Percentiles rank a stretch among this genome's conserved stretches.
These are phyloP conservation scores for Neurospora sp. DNA, from an alignment of 495 filamentous ascomycete species.

Conservation along the genomic window DNA sequence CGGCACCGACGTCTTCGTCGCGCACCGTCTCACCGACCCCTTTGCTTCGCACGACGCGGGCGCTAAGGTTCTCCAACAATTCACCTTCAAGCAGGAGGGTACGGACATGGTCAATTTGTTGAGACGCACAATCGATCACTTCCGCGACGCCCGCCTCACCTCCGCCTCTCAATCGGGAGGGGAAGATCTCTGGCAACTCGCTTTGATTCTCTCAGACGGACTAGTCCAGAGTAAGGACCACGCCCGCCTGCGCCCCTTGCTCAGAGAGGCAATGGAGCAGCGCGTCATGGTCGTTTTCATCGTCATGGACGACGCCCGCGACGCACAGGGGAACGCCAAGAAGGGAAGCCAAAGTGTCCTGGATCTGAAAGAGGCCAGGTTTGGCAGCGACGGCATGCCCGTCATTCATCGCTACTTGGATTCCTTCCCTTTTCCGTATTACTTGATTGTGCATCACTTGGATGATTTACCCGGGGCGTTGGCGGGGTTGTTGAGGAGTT, in stretches of 20 bases:
- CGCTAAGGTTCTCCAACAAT: slow-evolving; percentile 67
- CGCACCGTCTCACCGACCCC: slow-evolving; percentile 73
- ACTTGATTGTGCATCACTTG: slow-evolving; percentile 85
- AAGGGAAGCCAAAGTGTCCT: slow-evolving; percentile 50
- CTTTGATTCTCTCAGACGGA: slow-evolving; percentile 87
- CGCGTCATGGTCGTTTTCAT: slow-evolving; percentile 97
- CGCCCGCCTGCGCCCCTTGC: slow-evolving; percentile 65
- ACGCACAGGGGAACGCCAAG: neutral
- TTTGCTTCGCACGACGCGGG: slow-evolving; percentile 75
- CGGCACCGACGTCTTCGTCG: slow-evolving; percentile 73
- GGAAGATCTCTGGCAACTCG: slow-evolving; percentile 92
- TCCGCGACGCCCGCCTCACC: slow-evolving; percentile 60
- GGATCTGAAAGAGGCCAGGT: slow-evolving; percentile 71
- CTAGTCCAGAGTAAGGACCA: slow-evolving; percentile 84
- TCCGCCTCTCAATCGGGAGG: too few species aligned
- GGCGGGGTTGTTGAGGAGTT: slow-evolving; percentile 81
- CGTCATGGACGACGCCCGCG: slow-evolving; percentile 70
- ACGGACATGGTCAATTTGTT: slow-evolving; percentile 80
- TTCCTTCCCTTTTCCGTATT: slow-evolving; percentile 91
- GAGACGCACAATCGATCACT: slow-evolving; percentile 63
- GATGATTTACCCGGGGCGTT: slow-evolving; percentile 81
- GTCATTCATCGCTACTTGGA: slow-evolving; percentile 85
- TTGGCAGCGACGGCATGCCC: slow-evolving; percentile 52
- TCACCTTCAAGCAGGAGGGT: slow-evolving; percentile 72
- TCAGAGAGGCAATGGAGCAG: slow-evolving; percentile 83